phyloP scores from a whole-genome alignment of 192 early-diverging fungal genomes.

The Fimicolochytrium jonesii region DNA sequence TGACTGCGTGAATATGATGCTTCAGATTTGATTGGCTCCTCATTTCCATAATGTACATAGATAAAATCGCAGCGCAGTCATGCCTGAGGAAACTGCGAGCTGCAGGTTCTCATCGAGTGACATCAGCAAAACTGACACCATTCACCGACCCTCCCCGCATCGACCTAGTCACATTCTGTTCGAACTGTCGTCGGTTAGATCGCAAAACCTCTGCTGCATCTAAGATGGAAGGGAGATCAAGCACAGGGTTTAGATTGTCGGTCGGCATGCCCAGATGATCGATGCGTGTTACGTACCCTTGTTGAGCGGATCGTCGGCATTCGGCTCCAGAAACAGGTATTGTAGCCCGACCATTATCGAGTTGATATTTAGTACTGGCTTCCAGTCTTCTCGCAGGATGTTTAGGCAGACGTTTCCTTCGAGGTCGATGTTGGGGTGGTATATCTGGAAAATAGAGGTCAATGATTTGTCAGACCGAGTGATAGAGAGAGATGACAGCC shows the following conservation, averaged over 20 bases:
- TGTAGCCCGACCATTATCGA: slow-evolving; percentile 86
- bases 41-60: background rate
- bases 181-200: slow-evolving; percentile 66
- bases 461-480: background rate
- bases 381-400: slow-evolving; percentile 98
- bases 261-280: background rate
- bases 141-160: slow-evolving; percentile 75
- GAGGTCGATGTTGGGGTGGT: slow-evolving; percentile 97
- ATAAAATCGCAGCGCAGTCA: background rate
- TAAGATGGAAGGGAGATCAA: slow-evolving; percentile 8
- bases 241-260: background rate
- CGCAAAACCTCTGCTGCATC: slow-evolving; percentile 83
- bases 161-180: slow-evolving; percentile 65
- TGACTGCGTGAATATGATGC: too few species aligned
- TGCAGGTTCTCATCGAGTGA: background rate
- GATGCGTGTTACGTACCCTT: slow-evolving; percentile 44
- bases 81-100: background rate
- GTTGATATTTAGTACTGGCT: slow-evolving; percentile 93
- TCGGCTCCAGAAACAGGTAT: slow-evolving; percentile 89
- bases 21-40: too few species aligned
- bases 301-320: slow-evolving; percentile 96
- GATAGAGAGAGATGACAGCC: background rate
- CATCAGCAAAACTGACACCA: slow-evolving; percentile 54
- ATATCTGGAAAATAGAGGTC: slow-evolving; percentile 56
- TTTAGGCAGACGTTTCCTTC: slow-evolving; percentile 96